Percentiles rank a stretch among this genome's conserved stretches.
phyloP scores from a whole-genome alignment of 2,329 filamentous ascomycete species.

The Ceratocystis variospora region DNA sequence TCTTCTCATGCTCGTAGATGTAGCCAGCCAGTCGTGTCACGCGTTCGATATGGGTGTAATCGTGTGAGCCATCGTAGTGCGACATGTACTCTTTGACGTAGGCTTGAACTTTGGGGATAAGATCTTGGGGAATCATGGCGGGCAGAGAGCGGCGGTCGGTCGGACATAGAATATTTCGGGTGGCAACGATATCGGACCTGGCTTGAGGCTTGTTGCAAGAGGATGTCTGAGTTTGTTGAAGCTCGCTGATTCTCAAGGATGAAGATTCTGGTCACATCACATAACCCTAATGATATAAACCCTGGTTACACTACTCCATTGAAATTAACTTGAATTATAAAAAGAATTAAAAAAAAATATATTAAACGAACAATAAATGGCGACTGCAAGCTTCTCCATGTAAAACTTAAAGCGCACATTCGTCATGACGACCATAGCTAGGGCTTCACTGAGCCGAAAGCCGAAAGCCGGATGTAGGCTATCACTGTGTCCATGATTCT shows the following conservation, averaged over 20 bases:
- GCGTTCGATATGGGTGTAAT: slow-evolving; percentile 71
- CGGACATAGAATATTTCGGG: no score
- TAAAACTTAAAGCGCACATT: not conserved
- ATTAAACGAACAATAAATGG: no score
- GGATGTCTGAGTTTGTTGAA: no score
- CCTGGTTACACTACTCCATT: no score
- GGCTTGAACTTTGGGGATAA: slow-evolving; percentile 43
- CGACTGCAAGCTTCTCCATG: not conserved
- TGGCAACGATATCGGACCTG: no score
- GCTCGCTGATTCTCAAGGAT: no score
- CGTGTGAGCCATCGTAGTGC: slow-evolving; percentile 72
- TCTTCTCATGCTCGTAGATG: slow-evolving; percentile 42
- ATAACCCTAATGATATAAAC: not conserved
- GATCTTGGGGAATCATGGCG: slow-evolving; percentile 24
- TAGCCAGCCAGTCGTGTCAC: slow-evolving; percentile 59
- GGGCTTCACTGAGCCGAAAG: no score
- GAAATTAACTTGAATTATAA: no score
- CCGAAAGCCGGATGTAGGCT: no score
- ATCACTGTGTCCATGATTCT: no score
- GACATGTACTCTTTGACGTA: slow-evolving; percentile 62
- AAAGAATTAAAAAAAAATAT: no score
- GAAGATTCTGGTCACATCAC: not conserved
- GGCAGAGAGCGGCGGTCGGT: not conserved
- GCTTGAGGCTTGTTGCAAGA: no score
- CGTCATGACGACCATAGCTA: not conserved